These are phyloP conservation scores for Hysterium pulicare DNA, from an alignment of 2,329 filamentous ascomycete species.

Conservation along the genomic window DNA sequence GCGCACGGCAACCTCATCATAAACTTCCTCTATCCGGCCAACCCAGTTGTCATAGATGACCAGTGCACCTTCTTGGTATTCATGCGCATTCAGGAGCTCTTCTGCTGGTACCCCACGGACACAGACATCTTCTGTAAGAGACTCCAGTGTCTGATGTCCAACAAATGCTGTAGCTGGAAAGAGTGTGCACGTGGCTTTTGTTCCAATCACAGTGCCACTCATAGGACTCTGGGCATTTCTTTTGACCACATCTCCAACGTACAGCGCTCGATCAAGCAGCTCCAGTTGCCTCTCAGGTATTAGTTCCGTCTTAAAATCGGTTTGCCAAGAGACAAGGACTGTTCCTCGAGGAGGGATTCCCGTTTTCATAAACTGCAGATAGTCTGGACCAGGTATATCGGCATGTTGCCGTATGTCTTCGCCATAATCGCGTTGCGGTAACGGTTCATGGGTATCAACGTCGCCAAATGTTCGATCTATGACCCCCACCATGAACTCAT, in stretches of 20 bases:
- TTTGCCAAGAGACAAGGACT: conserved; percentile 49
- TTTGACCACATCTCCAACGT: conserved; percentile 57
- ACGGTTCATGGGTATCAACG: conserved; percentile 45
- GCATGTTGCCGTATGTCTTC: conserved; percentile 35
- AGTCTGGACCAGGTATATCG: conserved; percentile 29
- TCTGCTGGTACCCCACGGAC: conserved; percentile 42
- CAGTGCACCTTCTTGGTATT: conserved; percentile 50
- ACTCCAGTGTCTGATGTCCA: conserved; percentile 18
- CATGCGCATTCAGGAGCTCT: conserved; percentile 45
- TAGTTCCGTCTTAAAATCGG: conserved; percentile 40
- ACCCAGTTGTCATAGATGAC: conserved; percentile 56
- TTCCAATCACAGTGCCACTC: conserved; percentile 54
- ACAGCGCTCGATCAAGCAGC: conserved; percentile 53
- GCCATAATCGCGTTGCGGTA: conserved; percentile 39
- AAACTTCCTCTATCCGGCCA: conserved; percentile 50
- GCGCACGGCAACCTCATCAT: conserved; percentile 49
- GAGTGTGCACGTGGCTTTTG: conserved; percentile 46
- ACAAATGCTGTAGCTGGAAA: conserved; percentile 30
- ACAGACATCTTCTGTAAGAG: conserved; percentile 28
- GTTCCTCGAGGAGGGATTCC: conserved; percentile 52
- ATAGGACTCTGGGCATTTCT: conserved; percentile 45
- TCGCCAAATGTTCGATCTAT: conserved; percentile 44
- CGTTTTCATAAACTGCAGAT: conserved; percentile 39
- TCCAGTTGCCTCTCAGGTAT: conserved; percentile 43
- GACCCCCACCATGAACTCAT: conserved; percentile 41